phyloP scores from a whole-genome alignment of 2,329 filamentous ascomycete species.

The Purpureocillium takamizusanense region DNA sequence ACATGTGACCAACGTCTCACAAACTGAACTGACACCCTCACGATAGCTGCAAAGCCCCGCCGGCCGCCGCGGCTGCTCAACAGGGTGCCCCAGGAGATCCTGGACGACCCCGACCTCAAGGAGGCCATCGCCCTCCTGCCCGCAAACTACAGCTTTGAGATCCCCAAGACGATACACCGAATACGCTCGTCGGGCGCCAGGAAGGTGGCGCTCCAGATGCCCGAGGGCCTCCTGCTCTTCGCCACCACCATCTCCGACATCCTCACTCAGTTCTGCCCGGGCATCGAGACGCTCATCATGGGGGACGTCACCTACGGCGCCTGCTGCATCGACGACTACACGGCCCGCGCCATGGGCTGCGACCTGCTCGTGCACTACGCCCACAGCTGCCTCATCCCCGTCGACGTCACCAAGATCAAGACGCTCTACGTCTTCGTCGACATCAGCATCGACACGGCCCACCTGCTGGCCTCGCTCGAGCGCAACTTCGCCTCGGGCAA shows the following conservation, averaged over 20 bases:
- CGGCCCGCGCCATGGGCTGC: conserved; percentile 84
- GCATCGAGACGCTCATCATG: conserved; percentile 93
- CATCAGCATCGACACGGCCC: conserved; percentile 86
- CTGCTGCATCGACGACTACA: conserved; percentile 98
- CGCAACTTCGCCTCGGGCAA: conserved; percentile 81
- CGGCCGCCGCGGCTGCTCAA: conserved; percentile 76
- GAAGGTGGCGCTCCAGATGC: conserved; percentile 90
- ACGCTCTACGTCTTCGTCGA: conserved; percentile 98
- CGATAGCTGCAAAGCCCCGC: conserved; percentile 58
- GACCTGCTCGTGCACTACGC: conserved; percentile 95
- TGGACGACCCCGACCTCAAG: conserved; percentile 77
- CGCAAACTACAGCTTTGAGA: conserved; percentile 96
- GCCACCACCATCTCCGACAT: conserved; percentile 98
- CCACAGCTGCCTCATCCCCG: conserved; percentile 91
- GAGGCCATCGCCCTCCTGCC: conserved; percentile 81
- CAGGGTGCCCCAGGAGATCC: conserved; percentile 79
- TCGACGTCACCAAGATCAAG: conserved; percentile 93
- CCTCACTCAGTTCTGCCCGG: conserved; percentile 85
- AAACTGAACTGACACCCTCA: background rate
- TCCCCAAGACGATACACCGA: conserved; percentile 94
- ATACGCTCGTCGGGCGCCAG: conserved; percentile 73
- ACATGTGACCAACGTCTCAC: background rate
- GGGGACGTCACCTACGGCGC: conserved; percentile 97
- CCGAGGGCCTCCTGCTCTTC: conserved; percentile 88
- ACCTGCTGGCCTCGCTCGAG: conserved; percentile 78